Conservation (phyloP, 2,329 filamentous ascomycete genomes). For the Diaporthe helianthi region DNA sequence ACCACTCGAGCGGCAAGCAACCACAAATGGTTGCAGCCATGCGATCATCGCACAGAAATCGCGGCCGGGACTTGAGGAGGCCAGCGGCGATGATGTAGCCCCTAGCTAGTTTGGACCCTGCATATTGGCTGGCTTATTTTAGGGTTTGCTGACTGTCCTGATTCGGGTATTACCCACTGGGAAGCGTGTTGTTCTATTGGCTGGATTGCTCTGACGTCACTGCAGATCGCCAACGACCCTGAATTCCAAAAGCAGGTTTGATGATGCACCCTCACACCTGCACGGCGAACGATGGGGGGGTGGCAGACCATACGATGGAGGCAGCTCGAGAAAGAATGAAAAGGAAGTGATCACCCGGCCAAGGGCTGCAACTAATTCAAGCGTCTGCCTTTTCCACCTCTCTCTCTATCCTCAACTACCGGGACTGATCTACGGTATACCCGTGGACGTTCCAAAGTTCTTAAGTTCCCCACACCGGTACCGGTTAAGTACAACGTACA, state of each 20-base stretch:
- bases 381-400: background rate
- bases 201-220: conserved; percentile 39
- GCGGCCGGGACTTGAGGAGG: conserved; percentile 21
- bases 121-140: conserved; percentile 36
- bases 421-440: too few relatives aligned
- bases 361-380: background rate
- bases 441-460: too few relatives aligned
- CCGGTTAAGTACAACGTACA: too few relatives aligned
- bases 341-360: conserved; percentile 8
- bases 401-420: too few relatives aligned
- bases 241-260: conserved; percentile 31
- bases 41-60: conserved; percentile 22
- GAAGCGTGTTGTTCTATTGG: conserved; percentile 38
- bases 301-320: background rate
- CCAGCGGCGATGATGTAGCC: conserved; percentile 33
- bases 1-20: conserved; percentile 16
- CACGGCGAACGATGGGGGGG: background rate
- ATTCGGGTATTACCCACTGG: conserved; percentile 21
- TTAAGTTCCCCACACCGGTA: too few relatives aligned
- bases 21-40: conserved; percentile 18
- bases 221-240: conserved; percentile 14
- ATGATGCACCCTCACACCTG: too few relatives aligned
- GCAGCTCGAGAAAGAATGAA: conserved; percentile 25
- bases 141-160: conserved; percentile 30
- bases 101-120: conserved; percentile 34